Base-by-base conservation (phyloP, 805 yeast genomes). In the Cyberlindnera americana region DNA sequence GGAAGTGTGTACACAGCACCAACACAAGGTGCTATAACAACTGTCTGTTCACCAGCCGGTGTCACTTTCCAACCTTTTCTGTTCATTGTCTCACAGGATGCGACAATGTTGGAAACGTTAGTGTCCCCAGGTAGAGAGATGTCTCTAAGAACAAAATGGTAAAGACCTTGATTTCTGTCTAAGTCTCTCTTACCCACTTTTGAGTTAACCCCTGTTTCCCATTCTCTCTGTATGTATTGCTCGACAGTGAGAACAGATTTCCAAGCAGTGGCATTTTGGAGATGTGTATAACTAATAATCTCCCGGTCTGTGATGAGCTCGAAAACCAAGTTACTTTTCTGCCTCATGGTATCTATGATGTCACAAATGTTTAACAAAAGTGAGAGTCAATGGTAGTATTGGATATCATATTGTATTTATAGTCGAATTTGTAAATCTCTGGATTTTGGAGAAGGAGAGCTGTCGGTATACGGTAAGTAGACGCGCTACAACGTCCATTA, bases 1-100 rank as follows among this genome's bases (percentile, higher is more conserved):
- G 61, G 57, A 6, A 70, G 59, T 1, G 85, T 78, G 53, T 61
- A 80, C 1, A 81, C 87, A 9, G 80, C 76, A 18, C 86, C 87
- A 41, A 81, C 59, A 39, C 77, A 59, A 35, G 69, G 60, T 14
- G 62, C 46, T 5, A 64, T 42, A 5, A 60, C 53, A 9, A 64
- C 60, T 18, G 52, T 56, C 18, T 62, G 35, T 6, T 49, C 48
- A 2, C 60, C 61, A 17, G 21, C 49, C 2, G 62, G 59, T 18
- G 49, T 43, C 7, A 57, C 46, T 19, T 52, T 53, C 53, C 61
- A 66, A 0, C 62, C 69, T 6, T 56, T 48, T 41, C 71, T 57
- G 43, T 64, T 62, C 44, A 67, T 44, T 3, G 72, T 63, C 44
- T 68, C 75, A 41, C 70, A 61, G 31, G 67, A 53, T 2, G 70